Conservation (phyloP, 306 rosid species). For the apple (Malus domestica) region DNA sequence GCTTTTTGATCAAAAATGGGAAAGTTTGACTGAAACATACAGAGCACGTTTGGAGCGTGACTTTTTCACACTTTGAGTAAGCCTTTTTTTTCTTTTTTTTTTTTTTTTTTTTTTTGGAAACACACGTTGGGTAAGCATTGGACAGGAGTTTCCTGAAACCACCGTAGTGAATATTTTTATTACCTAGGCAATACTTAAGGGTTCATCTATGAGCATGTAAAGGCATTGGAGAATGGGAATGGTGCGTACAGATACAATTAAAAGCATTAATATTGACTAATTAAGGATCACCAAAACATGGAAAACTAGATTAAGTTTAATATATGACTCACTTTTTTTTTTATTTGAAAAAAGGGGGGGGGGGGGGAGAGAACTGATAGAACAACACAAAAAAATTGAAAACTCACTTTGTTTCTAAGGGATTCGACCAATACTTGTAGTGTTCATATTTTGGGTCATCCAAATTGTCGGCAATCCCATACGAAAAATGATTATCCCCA, state of each 20-base stretch:
- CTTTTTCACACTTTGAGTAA: neutral
- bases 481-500: constrained; percentile 67
- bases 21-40: neutral
- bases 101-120: too few species aligned
- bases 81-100: too few species aligned
- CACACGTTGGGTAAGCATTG: neutral
- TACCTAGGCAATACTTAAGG: neutral
- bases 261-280: neutral
- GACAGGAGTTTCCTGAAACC: neutral
- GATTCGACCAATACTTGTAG: constrained; percentile 80
- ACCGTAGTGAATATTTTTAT: neutral
- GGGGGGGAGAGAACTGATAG: neutral
- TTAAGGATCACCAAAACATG: neutral
- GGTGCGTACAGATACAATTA: neutral
- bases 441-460: constrained; percentile 64
- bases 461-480: constrained; percentile 72
- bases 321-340: neutral
- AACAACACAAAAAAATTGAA: constrained; percentile 5
- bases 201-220: neutral
- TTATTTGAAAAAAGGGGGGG: neutral
- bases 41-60: neutral
- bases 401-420: constrained; percentile 69
- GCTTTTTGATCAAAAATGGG: neutral
- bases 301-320: neutral
- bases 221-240: neutral